phyloP scores from a whole-genome alignment of 2,329 filamentous ascomycete species.

The Fusarium sp. region DNA sequence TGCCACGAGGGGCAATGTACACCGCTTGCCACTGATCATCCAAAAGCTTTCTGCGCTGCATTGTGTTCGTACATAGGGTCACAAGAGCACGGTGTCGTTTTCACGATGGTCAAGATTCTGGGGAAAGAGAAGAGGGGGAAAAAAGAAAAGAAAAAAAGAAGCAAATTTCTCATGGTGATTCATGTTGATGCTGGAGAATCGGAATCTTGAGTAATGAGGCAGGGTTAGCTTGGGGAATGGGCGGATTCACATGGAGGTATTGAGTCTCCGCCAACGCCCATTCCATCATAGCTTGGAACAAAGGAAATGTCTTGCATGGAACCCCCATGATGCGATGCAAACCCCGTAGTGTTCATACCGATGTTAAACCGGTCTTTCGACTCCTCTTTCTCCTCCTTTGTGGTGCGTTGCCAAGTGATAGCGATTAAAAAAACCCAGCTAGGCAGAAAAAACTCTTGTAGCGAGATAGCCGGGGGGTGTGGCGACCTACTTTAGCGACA shows the following conservation, averaged over 20 bases:
- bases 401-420: constrained; percentile 25
- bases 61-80: not conserved
- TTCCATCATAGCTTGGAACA: constrained; percentile 13
- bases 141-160: not conserved
- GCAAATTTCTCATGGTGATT: constrained; percentile 4
- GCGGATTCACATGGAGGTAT: constrained; percentile 17
- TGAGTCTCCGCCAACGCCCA: constrained; percentile 27
- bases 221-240: constrained; percentile 22
- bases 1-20: not conserved
- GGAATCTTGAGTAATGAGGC: constrained; percentile 16
- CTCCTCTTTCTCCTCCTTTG: not conserved
- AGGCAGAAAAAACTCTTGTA: not conserved
- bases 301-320: constrained; percentile 14
- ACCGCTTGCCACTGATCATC: constrained; percentile 17
- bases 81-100: not conserved
- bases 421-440: not conserved
- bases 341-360: not conserved
- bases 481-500: constrained; percentile 10
- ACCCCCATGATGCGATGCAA: not conserved
- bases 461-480: constrained; percentile 11
- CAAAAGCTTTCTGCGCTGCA: not conserved
- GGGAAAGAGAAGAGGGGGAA: not conserved
- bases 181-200: constrained; percentile 11
- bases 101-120: not conserved
- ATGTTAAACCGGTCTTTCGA: constrained; percentile 5